Percentiles rank a stretch among this genome's conserved stretches.
Evolutionary conservation across 169 alveolate genomes (phyloP).

Genomic region (Eimeria maxima): DNA sequence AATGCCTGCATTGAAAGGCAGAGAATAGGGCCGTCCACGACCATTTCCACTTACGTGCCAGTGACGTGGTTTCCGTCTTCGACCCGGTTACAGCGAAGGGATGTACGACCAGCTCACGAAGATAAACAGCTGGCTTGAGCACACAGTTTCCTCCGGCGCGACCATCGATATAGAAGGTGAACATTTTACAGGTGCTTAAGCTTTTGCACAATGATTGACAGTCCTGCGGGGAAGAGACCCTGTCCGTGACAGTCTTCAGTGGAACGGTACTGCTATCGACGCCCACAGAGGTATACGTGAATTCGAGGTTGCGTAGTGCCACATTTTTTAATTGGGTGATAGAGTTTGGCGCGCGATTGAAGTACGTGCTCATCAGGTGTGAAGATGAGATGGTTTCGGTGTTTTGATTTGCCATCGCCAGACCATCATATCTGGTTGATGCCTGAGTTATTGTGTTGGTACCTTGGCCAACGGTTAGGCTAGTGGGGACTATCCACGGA

Average conservation of each 20-base stretch:
- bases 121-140: neutral
- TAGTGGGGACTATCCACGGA: neutral
- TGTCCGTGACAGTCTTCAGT: slow-evolving; percentile 7
- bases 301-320: neutral
- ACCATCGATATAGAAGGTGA: slow-evolving; percentile 58
- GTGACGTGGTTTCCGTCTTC: neutral
- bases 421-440: neutral
- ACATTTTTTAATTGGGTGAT: neutral
- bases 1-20: neutral
- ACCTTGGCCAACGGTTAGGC: neutral
- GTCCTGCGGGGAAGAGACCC: neutral
- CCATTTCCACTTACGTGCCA: neutral
- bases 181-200: neutral
- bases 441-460: neutral
- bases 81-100: slow-evolving; percentile 55
- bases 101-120: neutral
- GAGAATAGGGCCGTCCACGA: neutral
- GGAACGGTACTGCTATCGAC: slow-evolving; percentile 29
- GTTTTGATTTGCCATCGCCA: neutral
- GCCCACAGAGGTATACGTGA: neutral
- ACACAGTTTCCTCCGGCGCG: slow-evolving; percentile 69
- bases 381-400: neutral
- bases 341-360: neutral
- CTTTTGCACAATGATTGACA: slow-evolving; percentile 53
- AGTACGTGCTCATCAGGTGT: neutral